These are phyloP conservation scores for Tuber borchii DNA, from an alignment of 495 filamentous ascomycete genomes.

Conservation along the genomic window DNA sequence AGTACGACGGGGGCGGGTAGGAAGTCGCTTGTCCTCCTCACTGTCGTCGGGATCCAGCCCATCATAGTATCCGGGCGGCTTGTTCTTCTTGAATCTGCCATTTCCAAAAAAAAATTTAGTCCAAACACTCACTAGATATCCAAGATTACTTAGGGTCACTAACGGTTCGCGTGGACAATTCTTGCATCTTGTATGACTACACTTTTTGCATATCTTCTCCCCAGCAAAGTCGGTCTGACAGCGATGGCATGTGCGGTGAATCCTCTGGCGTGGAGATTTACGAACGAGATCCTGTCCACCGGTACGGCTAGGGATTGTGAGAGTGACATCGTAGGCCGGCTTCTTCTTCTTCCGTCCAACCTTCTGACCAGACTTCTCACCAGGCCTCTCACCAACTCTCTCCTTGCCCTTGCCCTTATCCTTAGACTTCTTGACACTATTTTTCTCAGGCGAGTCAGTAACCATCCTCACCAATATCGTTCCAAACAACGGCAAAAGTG, in stretches of 20 bases:
- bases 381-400: slow-evolving; percentile 38
- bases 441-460: slow-evolving; percentile 15
- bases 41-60: slow-evolving; percentile 33
- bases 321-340: slow-evolving; percentile 42
- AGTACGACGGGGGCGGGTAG: slow-evolving; percentile 29
- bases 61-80: slow-evolving; percentile 41
- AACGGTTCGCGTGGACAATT: slow-evolving; percentile 78
- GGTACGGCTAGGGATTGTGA: slow-evolving; percentile 59
- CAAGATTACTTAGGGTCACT: slow-evolving; percentile 42
- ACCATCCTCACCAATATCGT: background rate
- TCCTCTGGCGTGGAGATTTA: slow-evolving; percentile 59
- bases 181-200: slow-evolving; percentile 71
- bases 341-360: slow-evolving; percentile 42
- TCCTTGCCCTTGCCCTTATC: slow-evolving; percentile 46
- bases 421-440: slow-evolving; percentile 46
- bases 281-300: slow-evolving; percentile 65
- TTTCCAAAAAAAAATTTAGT: slow-evolving; percentile 10
- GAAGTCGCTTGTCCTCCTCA: slow-evolving; percentile 25
- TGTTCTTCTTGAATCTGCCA: slow-evolving; percentile 40
- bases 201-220: slow-evolving; percentile 60
- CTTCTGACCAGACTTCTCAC: slow-evolving; percentile 41
- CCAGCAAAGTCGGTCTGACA: slow-evolving; percentile 61
- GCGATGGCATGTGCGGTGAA: slow-evolving; percentile 70
- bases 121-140: background rate
- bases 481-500: background rate